Percentiles rank a stretch among this genome's conserved stretches.
phyloP scores from a whole-genome alignment of 169 alveolate genomes.

The Plasmodium adleri region DNA sequence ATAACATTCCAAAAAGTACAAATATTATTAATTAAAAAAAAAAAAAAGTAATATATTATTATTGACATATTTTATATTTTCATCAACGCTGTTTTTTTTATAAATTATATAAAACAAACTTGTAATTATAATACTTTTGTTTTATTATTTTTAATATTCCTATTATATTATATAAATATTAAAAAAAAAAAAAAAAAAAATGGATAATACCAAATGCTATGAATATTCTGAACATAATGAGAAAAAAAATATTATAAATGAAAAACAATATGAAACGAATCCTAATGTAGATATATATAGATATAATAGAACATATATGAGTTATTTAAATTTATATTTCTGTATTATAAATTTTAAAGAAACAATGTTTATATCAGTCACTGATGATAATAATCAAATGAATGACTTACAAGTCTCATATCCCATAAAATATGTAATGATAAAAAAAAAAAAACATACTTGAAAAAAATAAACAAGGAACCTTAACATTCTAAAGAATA shows the following conservation, averaged over 20 bases:
- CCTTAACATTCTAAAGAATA: no score
- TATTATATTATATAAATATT: no score
- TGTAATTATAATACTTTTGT: no score
- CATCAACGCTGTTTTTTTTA: no score
- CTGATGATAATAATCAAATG: slow-evolving; percentile 35
- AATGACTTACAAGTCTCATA: slow-evolving; percentile 68
- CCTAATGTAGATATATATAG: slow-evolving; percentile 18
- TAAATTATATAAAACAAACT: no score
- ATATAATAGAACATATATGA: slow-evolving; percentile 51
- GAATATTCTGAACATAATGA: background rate
- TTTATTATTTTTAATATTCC: no score
- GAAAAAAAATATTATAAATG: background rate
- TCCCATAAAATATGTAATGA: slow-evolving; percentile 69
- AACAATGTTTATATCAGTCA: slow-evolving; percentile 62
- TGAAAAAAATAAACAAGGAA: no score
- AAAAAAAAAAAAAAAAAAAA: background rate
- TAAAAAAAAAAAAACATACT: background rate
- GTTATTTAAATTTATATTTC: slow-evolving; percentile 42
- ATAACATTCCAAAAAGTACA: no score
- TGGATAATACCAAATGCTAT: slow-evolving; percentile 4
- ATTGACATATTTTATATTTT: no score
- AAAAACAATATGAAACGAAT: background rate
- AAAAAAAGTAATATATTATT: no score
- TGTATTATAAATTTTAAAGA: slow-evolving; percentile 45
- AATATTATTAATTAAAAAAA: no score